These are phyloP conservation scores for Brachypodium distachyon DNA, from an alignment of 202 grass and related monocot genomes.

Conservation along the genomic window DNA sequence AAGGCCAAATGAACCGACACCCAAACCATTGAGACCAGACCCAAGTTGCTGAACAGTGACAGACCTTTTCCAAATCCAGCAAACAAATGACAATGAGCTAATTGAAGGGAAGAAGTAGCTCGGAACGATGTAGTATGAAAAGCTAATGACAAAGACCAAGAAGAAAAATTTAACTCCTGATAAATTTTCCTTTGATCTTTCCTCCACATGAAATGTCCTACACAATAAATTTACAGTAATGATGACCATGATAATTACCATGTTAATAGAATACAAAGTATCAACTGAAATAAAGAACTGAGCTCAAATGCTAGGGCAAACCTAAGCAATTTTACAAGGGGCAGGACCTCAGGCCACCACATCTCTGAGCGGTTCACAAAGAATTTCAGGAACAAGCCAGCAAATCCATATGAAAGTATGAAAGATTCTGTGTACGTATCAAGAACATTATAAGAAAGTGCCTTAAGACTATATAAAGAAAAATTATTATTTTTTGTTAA, in stretches of 20 bases:
- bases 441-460: background rate
- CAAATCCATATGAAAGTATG: background rate
- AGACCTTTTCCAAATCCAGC: slow-evolving; percentile 26
- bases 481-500: background rate
- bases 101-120: slow-evolving; percentile 24
- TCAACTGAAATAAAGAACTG: background rate
- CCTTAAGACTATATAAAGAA: background rate
- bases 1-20: background rate
- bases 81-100: slow-evolving; percentile 7
- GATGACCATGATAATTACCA: background rate
- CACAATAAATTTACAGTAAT: background rate
- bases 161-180: slow-evolving; percentile 13
- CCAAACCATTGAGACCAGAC: background rate
- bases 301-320: background rate
- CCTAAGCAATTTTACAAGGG: background rate
- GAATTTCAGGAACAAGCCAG: background rate
- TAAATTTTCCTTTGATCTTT: background rate
- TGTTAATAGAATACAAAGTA: background rate
- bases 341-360: background rate
- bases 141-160: slow-evolving; percentile 3
- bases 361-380: background rate
- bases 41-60: slow-evolving; percentile 11
- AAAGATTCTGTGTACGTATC: background rate
- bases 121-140: slow-evolving; percentile 16
- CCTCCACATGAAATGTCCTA: background rate